These are phyloP conservation scores for Phytophthora podocarpi DNA, from an alignment of 352 stramenopile genomes.

Conservation along the genomic window DNA sequence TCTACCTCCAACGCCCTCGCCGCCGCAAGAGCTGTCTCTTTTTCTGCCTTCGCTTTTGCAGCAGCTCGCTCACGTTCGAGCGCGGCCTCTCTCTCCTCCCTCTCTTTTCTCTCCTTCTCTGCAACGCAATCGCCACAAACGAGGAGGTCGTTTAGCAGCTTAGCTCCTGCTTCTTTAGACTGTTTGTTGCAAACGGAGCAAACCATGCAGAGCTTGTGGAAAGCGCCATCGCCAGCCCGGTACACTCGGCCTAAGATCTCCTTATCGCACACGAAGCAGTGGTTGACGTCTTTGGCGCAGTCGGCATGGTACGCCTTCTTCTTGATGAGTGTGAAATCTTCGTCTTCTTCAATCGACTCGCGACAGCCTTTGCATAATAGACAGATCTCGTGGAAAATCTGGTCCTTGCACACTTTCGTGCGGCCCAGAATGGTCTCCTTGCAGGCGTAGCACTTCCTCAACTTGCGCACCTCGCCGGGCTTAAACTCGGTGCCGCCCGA, in stretches of 20 bases:
- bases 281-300: constrained; percentile 68
- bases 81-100: constrained; percentile 53
- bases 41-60: constrained; percentile 52
- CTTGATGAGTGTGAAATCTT: constrained; percentile 81
- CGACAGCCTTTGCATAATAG: constrained; percentile 76
- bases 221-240: constrained; percentile 59
- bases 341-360: constrained; percentile 77
- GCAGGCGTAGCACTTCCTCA: constrained; percentile 80
- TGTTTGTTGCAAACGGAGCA: constrained; percentile 76
- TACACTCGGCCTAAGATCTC: constrained; percentile 84
- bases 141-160: constrained; percentile 60
- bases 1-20: constrained; percentile 51
- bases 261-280: constrained; percentile 81
- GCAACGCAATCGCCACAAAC: constrained; percentile 60
- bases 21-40: constrained; percentile 55
- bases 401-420: constrained; percentile 72
- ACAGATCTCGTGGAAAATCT: constrained; percentile 89
- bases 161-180: constrained; percentile 60
- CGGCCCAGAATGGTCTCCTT: constrained; percentile 85
- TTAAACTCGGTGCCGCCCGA: constrained; percentile 61
- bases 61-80: constrained; percentile 46
- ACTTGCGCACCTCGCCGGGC: constrained; percentile 67
- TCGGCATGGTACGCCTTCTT: constrained; percentile 84
- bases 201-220: constrained; percentile 84
- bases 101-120: constrained; percentile 57